Base-by-base conservation (phyloP, 106 monocot species). In the Vanilla planifolia region DNA sequence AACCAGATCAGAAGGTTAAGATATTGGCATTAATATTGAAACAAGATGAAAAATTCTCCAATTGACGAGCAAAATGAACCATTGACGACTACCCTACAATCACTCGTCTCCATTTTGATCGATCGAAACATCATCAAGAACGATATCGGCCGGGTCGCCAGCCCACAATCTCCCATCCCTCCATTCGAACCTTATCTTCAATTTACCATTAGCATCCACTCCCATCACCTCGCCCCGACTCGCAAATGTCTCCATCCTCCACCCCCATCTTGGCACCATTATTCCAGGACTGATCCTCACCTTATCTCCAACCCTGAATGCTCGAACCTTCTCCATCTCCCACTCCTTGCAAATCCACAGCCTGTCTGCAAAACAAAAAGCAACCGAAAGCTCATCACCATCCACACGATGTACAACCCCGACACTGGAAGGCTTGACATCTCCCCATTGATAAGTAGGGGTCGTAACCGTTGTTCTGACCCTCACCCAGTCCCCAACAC, bases 121-220 rank as follows among this genome's bases (percentile, higher is more conserved):
- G 1, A 29, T 5, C 0, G 37, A 4, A 4, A 20, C 15, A 35
- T 55, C 62, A 5, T 92, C 82, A 56, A 98, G 80, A 52, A 92
- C 61, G 6, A 98, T 64, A 64, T 98, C 92, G 48, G 98, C 92
- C 33, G 98, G 92, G 61, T 98, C 98, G 16, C 98, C 98, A 17
- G 85, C 68, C 98, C 98, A 98, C 22, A 92, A 44, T 10, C 71
- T 73, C 19, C 79, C 81, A 55, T 91, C 84, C 67, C 98, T 82
- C 98, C 98, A 88, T 59, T 71, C 85, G 58, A 98, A 98, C 61
- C 71, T 82, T 48, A 98, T 88, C 74, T 85, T 76, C 29, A 98
- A 67, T 64, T 98, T 98, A 42, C 92, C 98, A 63, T 98, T 92
- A 11, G 98, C 98, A 78, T 98, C 98, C 4, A 98, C 92, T 17